Evolutionary conservation across 2,329 filamentous ascomycete genomes (phyloP).

Genomic region (Eutypella sp.): DNA sequence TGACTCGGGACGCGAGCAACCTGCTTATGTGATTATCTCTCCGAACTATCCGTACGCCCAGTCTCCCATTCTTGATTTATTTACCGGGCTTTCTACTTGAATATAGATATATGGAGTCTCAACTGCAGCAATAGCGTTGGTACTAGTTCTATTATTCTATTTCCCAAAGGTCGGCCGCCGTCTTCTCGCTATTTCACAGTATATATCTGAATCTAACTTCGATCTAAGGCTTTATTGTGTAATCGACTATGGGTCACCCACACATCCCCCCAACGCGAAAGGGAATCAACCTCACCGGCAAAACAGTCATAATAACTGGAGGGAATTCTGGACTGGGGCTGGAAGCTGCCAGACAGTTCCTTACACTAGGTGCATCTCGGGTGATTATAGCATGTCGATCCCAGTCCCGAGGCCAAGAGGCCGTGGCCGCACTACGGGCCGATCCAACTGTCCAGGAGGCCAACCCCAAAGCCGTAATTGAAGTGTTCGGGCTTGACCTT

Average conservation of each 20-base stretch:
- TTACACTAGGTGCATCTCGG: constrained; percentile 3
- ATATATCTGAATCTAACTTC: no score
- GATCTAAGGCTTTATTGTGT: no score
- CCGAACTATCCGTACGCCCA: no score
- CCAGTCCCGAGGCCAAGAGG: constrained; percentile 1
- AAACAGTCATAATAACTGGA: constrained; percentile 6
- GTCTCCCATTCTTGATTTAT: no score
- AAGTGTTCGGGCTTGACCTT: constrained; percentile 5
- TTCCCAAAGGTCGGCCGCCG: no score
- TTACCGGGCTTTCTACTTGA: no score
- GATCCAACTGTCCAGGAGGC: constrained; percentile 2
- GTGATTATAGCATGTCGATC: constrained; percentile 6
- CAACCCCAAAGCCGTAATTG: constrained; percentile 2
- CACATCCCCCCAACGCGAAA: constrained; percentile 4
- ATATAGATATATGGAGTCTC: no score
- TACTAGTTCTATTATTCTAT: no score
- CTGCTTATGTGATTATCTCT: no score
- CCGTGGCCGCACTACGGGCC: constrained; percentile 1
- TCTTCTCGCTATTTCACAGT: no score
- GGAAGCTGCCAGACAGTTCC: constrained; percentile 5
- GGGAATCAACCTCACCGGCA: constrained; percentile 4
- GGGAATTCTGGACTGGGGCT: constrained; percentile 6
- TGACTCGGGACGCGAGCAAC: no score
- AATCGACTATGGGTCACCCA: constrained; percentile 4
- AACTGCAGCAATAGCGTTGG: no score